Conservation (phyloP, 768 basidiomycete genomes). For the Paxillus involutus region DNA sequence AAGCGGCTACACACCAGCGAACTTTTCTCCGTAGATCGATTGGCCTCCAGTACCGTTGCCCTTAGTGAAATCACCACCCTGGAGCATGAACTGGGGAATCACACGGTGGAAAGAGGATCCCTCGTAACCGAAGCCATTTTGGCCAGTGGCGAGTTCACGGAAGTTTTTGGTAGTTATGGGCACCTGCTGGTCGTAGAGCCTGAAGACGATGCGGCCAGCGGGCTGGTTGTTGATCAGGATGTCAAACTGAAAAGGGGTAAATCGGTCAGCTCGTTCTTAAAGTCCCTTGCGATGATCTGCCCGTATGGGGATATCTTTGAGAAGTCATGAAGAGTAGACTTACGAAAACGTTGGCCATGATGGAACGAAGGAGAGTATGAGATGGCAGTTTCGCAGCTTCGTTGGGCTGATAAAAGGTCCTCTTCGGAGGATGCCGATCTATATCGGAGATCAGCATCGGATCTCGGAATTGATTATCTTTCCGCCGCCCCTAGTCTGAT, state of each 20-base stretch:
- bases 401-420: slow-evolving; percentile 10
- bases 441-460: slow-evolving; percentile 15
- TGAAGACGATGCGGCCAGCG: slow-evolving; percentile 72
- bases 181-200: slow-evolving; percentile 78
- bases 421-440: slow-evolving; percentile 17
- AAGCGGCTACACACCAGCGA: slow-evolving; percentile 45
- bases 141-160: slow-evolving; percentile 81
- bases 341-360: slow-evolving; percentile 19
- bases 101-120: slow-evolving; percentile 76
- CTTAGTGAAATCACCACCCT: slow-evolving; percentile 84
- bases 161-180: slow-evolving; percentile 82
- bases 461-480: slow-evolving; percentile 11
- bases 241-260: slow-evolving; percentile 54
- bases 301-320: neutral
- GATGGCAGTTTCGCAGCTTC: neutral
- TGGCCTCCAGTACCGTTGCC: slow-evolving; percentile 76
- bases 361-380: slow-evolving; percentile 6
- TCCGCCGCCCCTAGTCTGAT: no score
- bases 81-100: slow-evolving; percentile 85
- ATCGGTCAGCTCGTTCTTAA: neutral
- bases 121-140: slow-evolving; percentile 72
- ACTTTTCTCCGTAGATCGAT: slow-evolving; percentile 74
- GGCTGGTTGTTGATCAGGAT: slow-evolving; percentile 45
- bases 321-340: neutral
- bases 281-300: neutral